phyloP scores from a whole-genome alignment of 495 filamentous ascomycete species.

The Margaritispora aquatica region DNA sequence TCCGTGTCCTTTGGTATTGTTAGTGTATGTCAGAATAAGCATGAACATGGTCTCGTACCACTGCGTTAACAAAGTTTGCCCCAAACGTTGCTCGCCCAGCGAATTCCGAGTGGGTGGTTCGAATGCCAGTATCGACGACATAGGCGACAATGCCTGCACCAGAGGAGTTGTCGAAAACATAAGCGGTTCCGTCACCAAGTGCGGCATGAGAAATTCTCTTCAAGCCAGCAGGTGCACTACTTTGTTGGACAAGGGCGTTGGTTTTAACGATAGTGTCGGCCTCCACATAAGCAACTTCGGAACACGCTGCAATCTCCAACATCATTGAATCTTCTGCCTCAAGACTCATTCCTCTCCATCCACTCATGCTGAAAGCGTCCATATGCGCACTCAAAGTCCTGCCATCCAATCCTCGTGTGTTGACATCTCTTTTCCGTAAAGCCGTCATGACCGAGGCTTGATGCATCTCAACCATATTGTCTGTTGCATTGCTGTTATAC shows the following conservation, averaged over 20 bases:
- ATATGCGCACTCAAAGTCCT: conserved; percentile 34
- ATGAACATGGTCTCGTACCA: conserved; percentile 6
- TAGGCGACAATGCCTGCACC: conserved; percentile 49
- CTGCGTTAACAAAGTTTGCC: conserved; percentile 42
- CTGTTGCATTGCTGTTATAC: conserved; percentile 36
- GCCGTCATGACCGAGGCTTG: conserved; percentile 33
- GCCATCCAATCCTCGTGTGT: conserved; percentile 35
- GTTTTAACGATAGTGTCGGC: conserved; percentile 28
- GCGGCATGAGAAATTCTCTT: conserved; percentile 49
- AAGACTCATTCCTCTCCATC: conserved; percentile 41
- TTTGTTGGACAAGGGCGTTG: conserved; percentile 37
- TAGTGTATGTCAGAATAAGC: neutral
- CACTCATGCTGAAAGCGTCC: conserved; percentile 35
- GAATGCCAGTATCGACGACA: conserved; percentile 51
- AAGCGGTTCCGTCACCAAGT: conserved; percentile 33
- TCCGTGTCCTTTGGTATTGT: conserved; percentile 31
- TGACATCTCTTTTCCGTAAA: conserved; percentile 42
- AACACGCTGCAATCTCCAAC: conserved; percentile 26
- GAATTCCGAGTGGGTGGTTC: conserved; percentile 46
- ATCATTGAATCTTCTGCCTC: conserved; percentile 35
- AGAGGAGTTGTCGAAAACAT: conserved; percentile 49
- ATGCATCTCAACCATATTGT: conserved; percentile 34
- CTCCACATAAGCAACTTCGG: conserved; percentile 31
- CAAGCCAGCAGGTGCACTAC: conserved; percentile 50
- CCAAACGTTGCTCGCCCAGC: conserved; percentile 43